phyloP scores from a whole-genome alignment of 1,284 basidiomycete genomes.

The Tilletia indica region DNA sequence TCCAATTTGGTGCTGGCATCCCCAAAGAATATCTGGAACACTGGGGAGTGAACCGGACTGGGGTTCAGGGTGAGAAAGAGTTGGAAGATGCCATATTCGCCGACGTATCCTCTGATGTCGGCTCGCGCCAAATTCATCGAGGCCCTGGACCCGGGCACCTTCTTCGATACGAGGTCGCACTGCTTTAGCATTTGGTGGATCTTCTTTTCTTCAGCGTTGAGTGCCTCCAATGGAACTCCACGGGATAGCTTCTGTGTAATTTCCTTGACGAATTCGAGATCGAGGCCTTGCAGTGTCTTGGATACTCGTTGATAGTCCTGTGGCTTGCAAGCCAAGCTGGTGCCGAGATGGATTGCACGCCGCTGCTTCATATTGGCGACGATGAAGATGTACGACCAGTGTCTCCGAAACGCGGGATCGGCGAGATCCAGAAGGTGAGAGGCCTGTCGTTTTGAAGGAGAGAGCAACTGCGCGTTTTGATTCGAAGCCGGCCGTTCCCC shows the following conservation, averaged over 20 bases:
- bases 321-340: neutral
- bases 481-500: conserved; percentile 5
- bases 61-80: neutral
- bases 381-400: neutral
- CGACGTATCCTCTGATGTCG: neutral
- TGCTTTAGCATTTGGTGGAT: neutral
- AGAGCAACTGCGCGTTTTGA: neutral
- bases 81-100: neutral
- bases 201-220: neutral
- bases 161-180: neutral
- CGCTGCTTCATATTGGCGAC: neutral
- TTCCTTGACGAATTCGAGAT: neutral
- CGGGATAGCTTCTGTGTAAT: neutral
- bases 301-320: neutral
- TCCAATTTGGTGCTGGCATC: neutral
- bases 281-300: neutral
- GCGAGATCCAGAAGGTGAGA: neutral
- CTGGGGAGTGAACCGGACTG: too few relatives aligned
- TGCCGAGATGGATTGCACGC: neutral
- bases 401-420: neutral
- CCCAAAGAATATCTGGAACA: neutral
- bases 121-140: neutral
- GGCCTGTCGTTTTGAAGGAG: neutral
- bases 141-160: neutral
- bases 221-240: neutral